These are phyloP conservation scores for Pyricularia grisea DNA, from an alignment of 2,329 filamentous ascomycete species.

Conservation along the genomic window DNA sequence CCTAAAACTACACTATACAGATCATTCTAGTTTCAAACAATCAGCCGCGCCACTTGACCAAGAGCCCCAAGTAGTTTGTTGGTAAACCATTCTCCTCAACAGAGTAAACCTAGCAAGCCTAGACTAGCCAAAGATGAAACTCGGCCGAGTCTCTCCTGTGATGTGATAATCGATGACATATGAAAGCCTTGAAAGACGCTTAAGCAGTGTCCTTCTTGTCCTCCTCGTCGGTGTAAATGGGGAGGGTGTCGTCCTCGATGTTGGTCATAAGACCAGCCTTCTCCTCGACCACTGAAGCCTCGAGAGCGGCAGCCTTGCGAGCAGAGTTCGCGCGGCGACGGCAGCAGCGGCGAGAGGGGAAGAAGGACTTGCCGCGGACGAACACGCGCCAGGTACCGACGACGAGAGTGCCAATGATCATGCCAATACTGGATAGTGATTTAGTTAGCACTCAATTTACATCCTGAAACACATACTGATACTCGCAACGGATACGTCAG, in stretches of 20 bases:
- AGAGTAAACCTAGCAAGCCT: neutral
- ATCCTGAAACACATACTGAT: neutral
- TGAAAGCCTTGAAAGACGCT: neutral
- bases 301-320: conserved; percentile 25
- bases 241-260: conserved; percentile 21
- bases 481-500: neutral
- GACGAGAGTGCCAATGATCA: conserved; percentile 54
- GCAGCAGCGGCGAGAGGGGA: conserved; percentile 19
- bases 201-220: neutral
- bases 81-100: neutral
- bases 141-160: neutral
- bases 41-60: neutral
- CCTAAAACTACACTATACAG: neutral
- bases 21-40: neutral
- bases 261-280: conserved; percentile 39
- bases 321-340: conserved; percentile 14
- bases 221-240: conserved; percentile 12
- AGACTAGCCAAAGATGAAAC: neutral
- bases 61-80: neutral
- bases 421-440: conserved; percentile 40
- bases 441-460: conserved; percentile 3
- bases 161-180: neutral
- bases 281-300: conserved; percentile 30
- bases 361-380: conserved; percentile 30
- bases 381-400: conserved; percentile 49